phyloP scores from a whole-genome alignment of 1,139 yeast species.

The Suhomyces kunorum region DNA sequence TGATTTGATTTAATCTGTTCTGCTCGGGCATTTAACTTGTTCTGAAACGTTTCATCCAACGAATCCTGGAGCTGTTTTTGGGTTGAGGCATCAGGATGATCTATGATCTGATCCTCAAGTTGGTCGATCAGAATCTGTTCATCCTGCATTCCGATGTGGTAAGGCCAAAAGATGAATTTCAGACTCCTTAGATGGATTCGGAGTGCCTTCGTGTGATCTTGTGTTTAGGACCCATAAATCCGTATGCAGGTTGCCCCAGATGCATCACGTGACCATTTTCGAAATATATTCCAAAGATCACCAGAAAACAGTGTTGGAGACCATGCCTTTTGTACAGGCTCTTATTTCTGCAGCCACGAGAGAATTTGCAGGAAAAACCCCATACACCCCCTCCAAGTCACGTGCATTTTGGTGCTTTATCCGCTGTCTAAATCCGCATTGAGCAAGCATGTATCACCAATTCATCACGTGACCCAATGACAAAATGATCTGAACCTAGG shows the following conservation, averaged over 20 bases:
- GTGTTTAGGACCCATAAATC: neutral
- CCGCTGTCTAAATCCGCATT: no score
- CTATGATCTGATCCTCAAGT: constrained; percentile 49
- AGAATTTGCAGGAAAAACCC: no score
- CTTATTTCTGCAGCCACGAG: no score
- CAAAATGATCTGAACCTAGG: neutral
- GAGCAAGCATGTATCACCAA: no score
- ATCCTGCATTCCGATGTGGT: constrained; percentile 29
- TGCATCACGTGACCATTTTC: neutral
- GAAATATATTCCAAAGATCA: no score
- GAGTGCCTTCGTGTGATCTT: constrained; percentile 3
- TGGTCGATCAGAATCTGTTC: constrained; percentile 45
- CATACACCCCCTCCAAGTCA: no score
- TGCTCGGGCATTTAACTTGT: constrained; percentile 46
- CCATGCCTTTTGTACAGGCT: no score
- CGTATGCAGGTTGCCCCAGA: constrained; percentile 1
- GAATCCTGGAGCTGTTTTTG: constrained; percentile 34
- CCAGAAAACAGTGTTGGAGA: no score
- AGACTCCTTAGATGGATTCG: neutral
- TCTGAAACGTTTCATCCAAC: constrained; percentile 48
- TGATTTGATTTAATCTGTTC: constrained; percentile 36
- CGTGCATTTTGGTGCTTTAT: no score
- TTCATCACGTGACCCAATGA: neutral
- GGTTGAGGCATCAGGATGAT: constrained; percentile 47
- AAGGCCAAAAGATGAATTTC: neutral